Base-by-base conservation (phyloP, 805 yeast species). In the Starmerella vitae region DNA sequence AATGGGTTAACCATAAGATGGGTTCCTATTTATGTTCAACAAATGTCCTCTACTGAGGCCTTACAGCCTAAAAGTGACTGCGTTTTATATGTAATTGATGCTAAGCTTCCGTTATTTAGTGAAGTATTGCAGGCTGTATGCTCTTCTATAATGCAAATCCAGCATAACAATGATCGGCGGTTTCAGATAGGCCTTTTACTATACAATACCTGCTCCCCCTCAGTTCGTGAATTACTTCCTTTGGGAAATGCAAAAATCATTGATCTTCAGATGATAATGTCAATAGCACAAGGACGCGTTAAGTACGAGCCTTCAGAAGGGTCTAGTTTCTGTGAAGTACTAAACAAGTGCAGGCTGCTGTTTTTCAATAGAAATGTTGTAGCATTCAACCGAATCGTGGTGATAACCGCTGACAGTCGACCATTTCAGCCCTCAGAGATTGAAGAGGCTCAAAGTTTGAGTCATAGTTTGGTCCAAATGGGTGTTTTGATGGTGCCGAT, bases 11-110 rank as follows among this genome's bases (percentile, higher is more conserved):
- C n/a, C n/a, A n/a, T n/a, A n/a, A n/a, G n/a, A n/a, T n/a, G n/a
- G n/a, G n/a, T n/a, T n/a, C n/a, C n/a, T n/a, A n/a, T n/a, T n/a
- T n/a, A n/a, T 32, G 6, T 17, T 20, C 13, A 5, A 10, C 14
- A 14, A 25, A 36, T 36, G 38, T 27, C 34, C 17, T 36, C 39
- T 7, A 36, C 39, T 15, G 39, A 36, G 34, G 30, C 34, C 5
- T n/a, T 21, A 13, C 39, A 30, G 34, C 39, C 39, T 13, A 20
- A 31, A 14, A 13, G 26, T 12, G 43, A 40, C 30, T 20, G 40
- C 9, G 39, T 36, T 5, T 31, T 40, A 14, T 40, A 24, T 21
- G 30, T 33, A 3, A 28, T 40, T 5, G 43, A 40, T 18, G 40
- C 25, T 17, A 20, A 29, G 13, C 15, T 21, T 10, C 5, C 25